Evolutionary conservation across 352 stramenopile species (phyloP).

Genomic region (Blastocystis sp.): DNA sequence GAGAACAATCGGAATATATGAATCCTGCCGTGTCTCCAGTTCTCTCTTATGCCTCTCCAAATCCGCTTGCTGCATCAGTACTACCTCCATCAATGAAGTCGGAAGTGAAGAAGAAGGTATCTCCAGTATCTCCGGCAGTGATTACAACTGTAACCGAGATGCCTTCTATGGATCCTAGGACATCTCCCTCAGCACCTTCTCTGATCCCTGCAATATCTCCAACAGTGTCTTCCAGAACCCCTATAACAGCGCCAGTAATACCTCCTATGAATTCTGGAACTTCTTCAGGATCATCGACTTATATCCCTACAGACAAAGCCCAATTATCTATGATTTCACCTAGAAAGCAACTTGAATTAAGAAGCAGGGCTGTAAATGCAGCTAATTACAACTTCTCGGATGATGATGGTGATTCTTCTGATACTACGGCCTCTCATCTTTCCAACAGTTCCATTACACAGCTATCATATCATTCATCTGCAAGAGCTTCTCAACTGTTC

Average conservation of each 20-base stretch:
- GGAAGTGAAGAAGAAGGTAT: not conserved
- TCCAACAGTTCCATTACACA: not conserved
- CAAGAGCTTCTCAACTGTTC: not conserved
- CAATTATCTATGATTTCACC: constrained; percentile 98
- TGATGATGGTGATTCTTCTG: not conserved
- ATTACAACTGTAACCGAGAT: no score
- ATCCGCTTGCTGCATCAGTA: not conserved
- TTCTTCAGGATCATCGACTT: no score
- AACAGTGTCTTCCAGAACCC: no score
- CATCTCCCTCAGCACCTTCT: no score
- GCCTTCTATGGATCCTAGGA: no score
- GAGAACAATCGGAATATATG: not conserved
- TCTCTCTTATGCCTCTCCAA: not conserved
- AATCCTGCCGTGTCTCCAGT: not conserved
- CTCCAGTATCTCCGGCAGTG: not conserved
- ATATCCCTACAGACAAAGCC: no score
- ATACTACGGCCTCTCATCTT: not conserved
- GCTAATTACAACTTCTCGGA: constrained; percentile 17
- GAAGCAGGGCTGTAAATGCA: not conserved
- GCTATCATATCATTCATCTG: not conserved
- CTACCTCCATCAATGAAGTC: not conserved
- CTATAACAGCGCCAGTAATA: no score
- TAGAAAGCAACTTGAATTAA: constrained; percentile 98
- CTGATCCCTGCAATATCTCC: not conserved
- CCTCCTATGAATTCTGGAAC: no score